phyloP scores from a whole-genome alignment of 495 filamentous ascomycete species.

The Friedmanniomyces endolithicus region DNA sequence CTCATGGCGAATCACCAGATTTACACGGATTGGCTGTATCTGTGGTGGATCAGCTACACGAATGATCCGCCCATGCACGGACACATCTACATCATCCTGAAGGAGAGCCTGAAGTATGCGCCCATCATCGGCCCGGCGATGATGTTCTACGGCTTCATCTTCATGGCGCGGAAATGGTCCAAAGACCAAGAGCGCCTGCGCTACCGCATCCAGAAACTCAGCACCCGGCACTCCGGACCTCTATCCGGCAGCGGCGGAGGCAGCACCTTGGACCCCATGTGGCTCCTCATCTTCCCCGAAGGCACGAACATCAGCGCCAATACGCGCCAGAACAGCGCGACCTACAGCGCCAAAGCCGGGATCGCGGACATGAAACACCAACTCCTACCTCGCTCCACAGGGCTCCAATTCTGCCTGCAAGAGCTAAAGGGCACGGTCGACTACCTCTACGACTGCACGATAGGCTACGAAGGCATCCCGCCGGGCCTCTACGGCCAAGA shows the following conservation, averaged over 20 bases:
- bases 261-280: slow-evolving; percentile 60
- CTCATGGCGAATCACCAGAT: slow-evolving; percentile 80
- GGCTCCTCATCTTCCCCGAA: slow-evolving; percentile 74
- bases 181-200: slow-evolving; percentile 58
- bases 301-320: slow-evolving; percentile 66
- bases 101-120: slow-evolving; percentile 67
- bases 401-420: slow-evolving; percentile 59
- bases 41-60: slow-evolving; percentile 80
- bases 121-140: slow-evolving; percentile 67
- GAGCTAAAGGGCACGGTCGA: slow-evolving; percentile 60
- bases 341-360: slow-evolving; percentile 57
- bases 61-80: slow-evolving; percentile 52
- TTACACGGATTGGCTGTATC: slow-evolving; percentile 80
- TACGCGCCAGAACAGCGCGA: slow-evolving; percentile 46
- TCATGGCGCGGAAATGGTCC: slow-evolving; percentile 73
- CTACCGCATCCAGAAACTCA: slow-evolving; percentile 57
- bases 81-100: slow-evolving; percentile 74
- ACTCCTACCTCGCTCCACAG: slow-evolving; percentile 64
- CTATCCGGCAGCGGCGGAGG: slow-evolving; percentile 32
- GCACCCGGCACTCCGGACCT: slow-evolving; percentile 39
- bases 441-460: slow-evolving; percentile 75
- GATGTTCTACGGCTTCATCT: slow-evolving; percentile 74
- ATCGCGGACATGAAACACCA: slow-evolving; percentile 54
- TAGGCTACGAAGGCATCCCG: slow-evolving; percentile 73
- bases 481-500: slow-evolving; percentile 62